Base-by-base conservation (phyloP, 176 grass and related monocot species). In the Oryza meyeriana region DNA sequence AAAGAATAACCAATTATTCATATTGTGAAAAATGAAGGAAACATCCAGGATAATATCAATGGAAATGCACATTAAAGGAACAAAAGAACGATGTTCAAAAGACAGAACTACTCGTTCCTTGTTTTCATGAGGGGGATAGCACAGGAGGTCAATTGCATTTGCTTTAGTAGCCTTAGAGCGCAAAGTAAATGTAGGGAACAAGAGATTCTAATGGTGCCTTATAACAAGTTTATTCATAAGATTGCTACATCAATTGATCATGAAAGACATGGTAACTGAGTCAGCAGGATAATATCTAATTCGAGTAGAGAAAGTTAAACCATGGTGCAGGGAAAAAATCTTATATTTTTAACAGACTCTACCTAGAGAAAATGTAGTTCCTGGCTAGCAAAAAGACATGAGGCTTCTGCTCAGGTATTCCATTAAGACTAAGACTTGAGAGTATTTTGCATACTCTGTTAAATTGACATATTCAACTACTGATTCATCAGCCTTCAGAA, bases 391-490 rank as follows among this genome's bases (percentile, higher is more conserved):
- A n/a, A n/a, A n/a, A n/a, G n/a, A n/a, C n/a, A n/a, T 50, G 42
- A 79, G 50, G 42, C 20, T 48, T 33, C 3, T 24, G 11, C 40
- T 14, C 14, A 14, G 10, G 38, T 12, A 62, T 10, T 22, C 42
- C 10, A 44, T 44, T 44, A 47, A 47, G 44, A 16, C 5, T 16
- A 47, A 16, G 13, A 16, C 44, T 47, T 16, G 34, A 63, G 41
- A 82, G 20, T 39, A 28, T 28, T 45, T 71, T 28, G 3, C 13
- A 10, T 48, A 48, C 12, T 34, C 13, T 22, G 9, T 20, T 30
- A 55, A 74, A 74, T 28, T 28, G n/a, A 28, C 28, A 65, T 50
- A 47, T 36, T 65, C 74, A 72, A 72, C 10, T 79, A 65, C 17
- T 28, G 25, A 36, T 45, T 17, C 20, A 42, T 64, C 58, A 18